Evolutionary conservation across 306 rosid genomes (phyloP).

Genomic region (Begonia fuchsioides): DNA sequence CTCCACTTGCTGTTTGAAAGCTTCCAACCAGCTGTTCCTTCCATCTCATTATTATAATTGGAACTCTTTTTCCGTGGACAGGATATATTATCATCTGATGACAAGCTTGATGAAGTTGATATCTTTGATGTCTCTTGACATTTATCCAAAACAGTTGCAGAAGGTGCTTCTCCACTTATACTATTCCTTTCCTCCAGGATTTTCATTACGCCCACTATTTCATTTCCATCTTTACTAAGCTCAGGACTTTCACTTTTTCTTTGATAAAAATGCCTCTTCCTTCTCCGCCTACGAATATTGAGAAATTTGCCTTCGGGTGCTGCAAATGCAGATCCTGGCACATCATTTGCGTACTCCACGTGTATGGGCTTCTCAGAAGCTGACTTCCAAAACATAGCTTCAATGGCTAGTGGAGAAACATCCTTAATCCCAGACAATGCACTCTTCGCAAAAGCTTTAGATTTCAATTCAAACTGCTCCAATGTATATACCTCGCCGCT

Average conservation of each 20-base stretch:
- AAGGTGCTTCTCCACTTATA: slow-evolving; percentile 12
- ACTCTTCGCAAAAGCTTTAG: slow-evolving; percentile 50
- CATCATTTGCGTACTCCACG: slow-evolving; percentile 93
- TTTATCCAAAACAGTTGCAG: slow-evolving; percentile 14
- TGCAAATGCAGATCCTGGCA: slow-evolving; percentile 95
- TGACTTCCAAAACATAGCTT: slow-evolving; percentile 94
- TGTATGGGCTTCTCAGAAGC: slow-evolving; percentile 82
- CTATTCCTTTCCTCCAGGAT: no score
- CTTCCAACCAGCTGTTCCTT: slow-evolving; percentile 98
- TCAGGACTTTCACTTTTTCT: slow-evolving; percentile 40
- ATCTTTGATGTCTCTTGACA: slow-evolving; percentile 26
- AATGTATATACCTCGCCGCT: slow-evolving; percentile 87
- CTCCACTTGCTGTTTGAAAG: slow-evolving; percentile 98
- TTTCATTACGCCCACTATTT: no score
- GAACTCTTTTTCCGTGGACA: slow-evolving; percentile 34
- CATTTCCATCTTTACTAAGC: slow-evolving; percentile 23
- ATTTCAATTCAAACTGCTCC: slow-evolving; percentile 86
- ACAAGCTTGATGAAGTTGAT: slow-evolving; percentile 16
- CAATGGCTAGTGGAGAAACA: slow-evolving; percentile 60
- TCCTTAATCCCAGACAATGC: slow-evolving; percentile 51
- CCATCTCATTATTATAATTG: slow-evolving; percentile 38
- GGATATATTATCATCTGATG: slow-evolving; percentile 31
- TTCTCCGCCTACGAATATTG: slow-evolving; percentile 43
- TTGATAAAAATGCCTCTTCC: slow-evolving; percentile 58
- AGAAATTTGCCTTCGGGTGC: slow-evolving; percentile 61